Percentiles rank a stretch among this genome's conserved stretches.
Conservation (phyloP, 2,329 filamentous ascomycete genomes). For the Chalara sp. region DNA sequence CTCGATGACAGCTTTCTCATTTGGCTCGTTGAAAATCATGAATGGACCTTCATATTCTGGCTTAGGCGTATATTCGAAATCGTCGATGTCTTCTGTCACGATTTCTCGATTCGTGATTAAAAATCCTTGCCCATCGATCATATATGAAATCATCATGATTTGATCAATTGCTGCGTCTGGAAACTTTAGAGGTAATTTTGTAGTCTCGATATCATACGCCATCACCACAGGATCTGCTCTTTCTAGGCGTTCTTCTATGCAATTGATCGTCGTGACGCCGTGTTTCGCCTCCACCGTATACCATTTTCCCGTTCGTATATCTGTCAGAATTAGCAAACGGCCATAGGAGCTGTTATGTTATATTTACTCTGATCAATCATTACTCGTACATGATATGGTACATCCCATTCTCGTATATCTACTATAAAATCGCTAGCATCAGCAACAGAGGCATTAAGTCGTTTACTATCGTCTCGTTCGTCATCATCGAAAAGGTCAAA, state of each 20-base stretch:
- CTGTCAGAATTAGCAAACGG: constrained; percentile 37
- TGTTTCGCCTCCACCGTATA: constrained; percentile 94
- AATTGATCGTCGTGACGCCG: constrained; percentile 73
- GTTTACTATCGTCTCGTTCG: constrained; percentile 70
- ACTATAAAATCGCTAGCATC: constrained; percentile 96
- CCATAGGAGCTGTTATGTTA: neutral
- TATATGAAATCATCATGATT: constrained; percentile 99
- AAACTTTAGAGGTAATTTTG: constrained; percentile 92
- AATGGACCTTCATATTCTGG: constrained; percentile 94
- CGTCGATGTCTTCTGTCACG: constrained; percentile 91
- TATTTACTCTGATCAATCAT: constrained; percentile 80
- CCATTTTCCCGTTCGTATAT: constrained; percentile 95
- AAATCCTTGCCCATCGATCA: constrained; percentile 98
- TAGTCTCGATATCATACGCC: constrained; percentile 99
- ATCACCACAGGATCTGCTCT: constrained; percentile 96
- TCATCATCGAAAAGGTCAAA: constrained; percentile 98
- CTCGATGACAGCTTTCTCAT: constrained; percentile 82
- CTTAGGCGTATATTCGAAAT: constrained; percentile 97
- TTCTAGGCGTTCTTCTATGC: constrained; percentile 79
- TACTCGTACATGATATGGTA: constrained; percentile 98
- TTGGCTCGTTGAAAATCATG: constrained; percentile 96
- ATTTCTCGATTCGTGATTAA: constrained; percentile 97
- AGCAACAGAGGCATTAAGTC: constrained; percentile 65
- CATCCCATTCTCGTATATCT: constrained; percentile 98
- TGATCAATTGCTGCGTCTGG: constrained; percentile 92